phyloP scores from a whole-genome alignment of 2,329 filamentous ascomycete species.

The Stachybotrys echinatus region DNA sequence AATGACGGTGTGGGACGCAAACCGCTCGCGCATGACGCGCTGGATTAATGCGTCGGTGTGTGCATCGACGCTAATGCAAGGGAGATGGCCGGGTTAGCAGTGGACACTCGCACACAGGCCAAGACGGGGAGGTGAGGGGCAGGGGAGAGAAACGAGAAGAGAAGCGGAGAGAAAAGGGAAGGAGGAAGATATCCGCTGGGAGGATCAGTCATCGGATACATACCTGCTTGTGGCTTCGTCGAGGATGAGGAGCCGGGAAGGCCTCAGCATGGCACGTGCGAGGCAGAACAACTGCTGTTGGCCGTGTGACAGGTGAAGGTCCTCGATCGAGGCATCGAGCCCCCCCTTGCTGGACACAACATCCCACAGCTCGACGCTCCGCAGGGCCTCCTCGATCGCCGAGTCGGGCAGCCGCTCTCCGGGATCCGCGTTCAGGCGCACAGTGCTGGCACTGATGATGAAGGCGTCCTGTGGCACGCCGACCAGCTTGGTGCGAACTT shows the following conservation, averaged over 20 bases:
- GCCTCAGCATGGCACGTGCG: slow-evolving; percentile 36
- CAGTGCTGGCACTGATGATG: slow-evolving; percentile 33
- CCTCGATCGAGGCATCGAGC: slow-evolving; percentile 25
- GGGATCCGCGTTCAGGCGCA: slow-evolving; percentile 45
- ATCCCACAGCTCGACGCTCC: slow-evolving; percentile 38
- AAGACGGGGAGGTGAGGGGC: background rate
- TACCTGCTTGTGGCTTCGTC: slow-evolving; percentile 36
- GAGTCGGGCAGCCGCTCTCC: slow-evolving; percentile 26
- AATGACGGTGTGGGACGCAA: slow-evolving; percentile 16
- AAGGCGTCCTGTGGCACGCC: slow-evolving; percentile 47
- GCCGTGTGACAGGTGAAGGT: slow-evolving; percentile 34
- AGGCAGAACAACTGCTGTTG: slow-evolving; percentile 44
- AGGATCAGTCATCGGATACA: too few species aligned
- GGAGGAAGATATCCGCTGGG: background rate
- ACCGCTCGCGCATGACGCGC: slow-evolving; percentile 11
- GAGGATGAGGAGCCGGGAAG: slow-evolving; percentile 31
- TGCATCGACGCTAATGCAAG: slow-evolving; percentile 34
- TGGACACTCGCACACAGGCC: background rate
- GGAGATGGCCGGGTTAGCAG: background rate
- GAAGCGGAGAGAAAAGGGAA: background rate
- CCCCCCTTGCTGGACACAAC: slow-evolving; percentile 31
- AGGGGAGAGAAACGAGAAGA: background rate
- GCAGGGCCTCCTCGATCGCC: slow-evolving; percentile 35
- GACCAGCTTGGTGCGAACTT: slow-evolving; percentile 26
- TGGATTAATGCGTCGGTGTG: slow-evolving; percentile 16